Evolutionary conservation across 2,329 filamentous ascomycete genomes (phyloP).

Genomic region (Lasiodiplodia theobromae): DNA sequence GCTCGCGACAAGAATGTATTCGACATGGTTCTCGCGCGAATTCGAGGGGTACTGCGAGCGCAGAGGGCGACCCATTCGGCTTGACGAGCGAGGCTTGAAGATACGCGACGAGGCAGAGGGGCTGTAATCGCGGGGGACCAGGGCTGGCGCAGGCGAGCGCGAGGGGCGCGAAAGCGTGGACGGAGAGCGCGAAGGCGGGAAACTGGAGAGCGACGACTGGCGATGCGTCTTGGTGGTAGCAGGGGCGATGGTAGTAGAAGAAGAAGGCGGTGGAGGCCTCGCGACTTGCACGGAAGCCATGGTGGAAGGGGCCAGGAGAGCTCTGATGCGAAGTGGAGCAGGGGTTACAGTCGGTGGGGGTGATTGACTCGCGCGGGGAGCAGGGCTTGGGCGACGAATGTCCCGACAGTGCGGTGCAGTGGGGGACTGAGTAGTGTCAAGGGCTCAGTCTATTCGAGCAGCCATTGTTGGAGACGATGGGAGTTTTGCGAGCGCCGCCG

Average conservation of each 20-base stretch:
- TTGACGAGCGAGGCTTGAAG: conserved; percentile 38
- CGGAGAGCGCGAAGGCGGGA: conserved; percentile 48
- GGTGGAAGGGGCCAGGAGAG: conserved; percentile 29
- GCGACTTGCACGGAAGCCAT: conserved; percentile 42
- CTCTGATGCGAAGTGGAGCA: conserved; percentile 23
- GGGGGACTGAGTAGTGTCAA: background rate
- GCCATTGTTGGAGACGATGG: conserved; percentile 14
- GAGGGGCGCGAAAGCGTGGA: conserved; percentile 45
- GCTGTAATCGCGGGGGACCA: conserved; percentile 41
- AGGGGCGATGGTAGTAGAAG: conserved; percentile 1
- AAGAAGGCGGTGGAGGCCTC: conserved; percentile 36
- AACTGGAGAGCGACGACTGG: conserved; percentile 51
- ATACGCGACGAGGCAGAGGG: conserved; percentile 33
- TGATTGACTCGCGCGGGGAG: conserved; percentile 23
- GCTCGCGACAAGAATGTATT: conserved; percentile 96
- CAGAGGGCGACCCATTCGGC: conserved; percentile 39
- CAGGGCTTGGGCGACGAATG: background rate
- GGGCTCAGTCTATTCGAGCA: background rate
- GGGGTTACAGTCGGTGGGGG: conserved; percentile 23
- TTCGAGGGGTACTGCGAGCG: conserved; percentile 58
- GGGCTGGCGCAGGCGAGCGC: conserved; percentile 46
- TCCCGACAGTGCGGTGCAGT: background rate
- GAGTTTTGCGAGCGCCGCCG: conserved; percentile 1
- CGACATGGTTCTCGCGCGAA: conserved; percentile 83
- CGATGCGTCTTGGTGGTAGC: conserved; percentile 40